Base-by-base conservation (phyloP, 257 asterid species). In the Nicotiana benthamiana region DNA sequence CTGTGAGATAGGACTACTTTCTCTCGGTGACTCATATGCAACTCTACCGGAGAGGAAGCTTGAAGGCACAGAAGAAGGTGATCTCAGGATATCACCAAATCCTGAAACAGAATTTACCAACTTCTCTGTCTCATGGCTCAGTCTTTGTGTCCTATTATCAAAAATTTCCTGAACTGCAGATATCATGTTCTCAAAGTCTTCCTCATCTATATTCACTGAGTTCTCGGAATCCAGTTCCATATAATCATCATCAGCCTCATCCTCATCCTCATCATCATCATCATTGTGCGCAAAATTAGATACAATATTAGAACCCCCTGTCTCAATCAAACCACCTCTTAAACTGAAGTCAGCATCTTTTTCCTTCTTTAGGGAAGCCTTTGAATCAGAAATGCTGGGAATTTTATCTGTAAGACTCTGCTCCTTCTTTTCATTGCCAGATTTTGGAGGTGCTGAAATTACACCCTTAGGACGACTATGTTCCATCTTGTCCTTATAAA, bases 311-410 rank as follows among this genome's bases (percentile, higher is more conserved):
- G 87, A 83, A 81, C 84, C 84, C 72, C 86, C 89, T 86, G 83
- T 88, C 83, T 85, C 86, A 15, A 86, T 79, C 75, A 87, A 79
- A 82, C 80, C 72, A 61, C 90, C 81, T 66, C 86, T 87, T 75
- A 90, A 79, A 86, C 89, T 84, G 82, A 80, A 87, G 68, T 89
- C 90, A 36, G 84, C 75, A 24, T 92, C 91, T 78, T 86, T 86
- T 72, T 89, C 93, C 88, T 86, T 96, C 85, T 83, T 92, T 59
- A 90, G 89, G 83, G 83, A 90, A 72, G 93, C 81, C 86, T 82
- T 93, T 34, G 90, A 59, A 66, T 66, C 87, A 61, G 62, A 80
- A 84, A 86, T 89, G 79, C 83, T 91, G 66, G 61, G 82, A 82
- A 83, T 28, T 63, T 77, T 83, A 43, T 80, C 86, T 48, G 27